phyloP scores from a whole-genome alignment of 2,329 filamentous ascomycete genomes.

The Curvularia sp. region DNA sequence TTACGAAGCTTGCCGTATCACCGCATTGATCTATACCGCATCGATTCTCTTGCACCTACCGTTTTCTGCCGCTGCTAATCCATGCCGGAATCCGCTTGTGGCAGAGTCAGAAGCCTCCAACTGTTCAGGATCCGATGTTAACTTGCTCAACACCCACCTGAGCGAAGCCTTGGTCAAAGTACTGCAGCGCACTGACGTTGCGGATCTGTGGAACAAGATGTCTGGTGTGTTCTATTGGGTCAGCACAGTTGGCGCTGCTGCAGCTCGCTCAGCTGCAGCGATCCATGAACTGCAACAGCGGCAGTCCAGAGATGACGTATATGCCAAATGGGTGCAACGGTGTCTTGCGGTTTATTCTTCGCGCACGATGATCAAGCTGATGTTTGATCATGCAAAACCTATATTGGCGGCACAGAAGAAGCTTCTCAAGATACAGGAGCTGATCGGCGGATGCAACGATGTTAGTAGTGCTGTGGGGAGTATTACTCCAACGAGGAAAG shows the following conservation, averaged over 20 bases:
- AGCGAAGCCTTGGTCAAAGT: slow-evolving; percentile 33
- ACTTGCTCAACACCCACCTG: slow-evolving; percentile 21
- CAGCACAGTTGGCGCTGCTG: slow-evolving; percentile 41
- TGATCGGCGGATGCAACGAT: slow-evolving; percentile 24
- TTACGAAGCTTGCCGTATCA: slow-evolving; percentile 47
- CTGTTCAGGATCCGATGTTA: slow-evolving; percentile 2
- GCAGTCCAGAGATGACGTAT: not conserved
- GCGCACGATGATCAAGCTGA: slow-evolving; percentile 34
- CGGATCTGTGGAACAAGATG: slow-evolving; percentile 44
- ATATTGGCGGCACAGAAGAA: slow-evolving; percentile 35
- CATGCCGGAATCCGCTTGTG: slow-evolving; percentile 22
- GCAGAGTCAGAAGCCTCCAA: slow-evolving; percentile 2
- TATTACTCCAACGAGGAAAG: not conserved
- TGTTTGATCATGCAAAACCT: slow-evolving; percentile 40
- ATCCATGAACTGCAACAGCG: not conserved
- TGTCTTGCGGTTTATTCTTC: slow-evolving; percentile 42
- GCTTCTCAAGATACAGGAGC: slow-evolving; percentile 39
- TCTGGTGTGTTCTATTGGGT: slow-evolving; percentile 48
- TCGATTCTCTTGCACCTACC: slow-evolving; percentile 39
- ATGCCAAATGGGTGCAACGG: slow-evolving; percentile 33
- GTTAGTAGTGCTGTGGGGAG: not conserved
- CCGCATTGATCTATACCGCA: slow-evolving; percentile 43
- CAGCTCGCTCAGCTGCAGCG: slow-evolving; percentile 26
- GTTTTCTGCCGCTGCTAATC: slow-evolving; percentile 41
- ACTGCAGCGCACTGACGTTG: slow-evolving; percentile 33